Base-by-base conservation (phyloP, 2,329 filamentous ascomycete genomes). In the Kalmusia sp. region DNA sequence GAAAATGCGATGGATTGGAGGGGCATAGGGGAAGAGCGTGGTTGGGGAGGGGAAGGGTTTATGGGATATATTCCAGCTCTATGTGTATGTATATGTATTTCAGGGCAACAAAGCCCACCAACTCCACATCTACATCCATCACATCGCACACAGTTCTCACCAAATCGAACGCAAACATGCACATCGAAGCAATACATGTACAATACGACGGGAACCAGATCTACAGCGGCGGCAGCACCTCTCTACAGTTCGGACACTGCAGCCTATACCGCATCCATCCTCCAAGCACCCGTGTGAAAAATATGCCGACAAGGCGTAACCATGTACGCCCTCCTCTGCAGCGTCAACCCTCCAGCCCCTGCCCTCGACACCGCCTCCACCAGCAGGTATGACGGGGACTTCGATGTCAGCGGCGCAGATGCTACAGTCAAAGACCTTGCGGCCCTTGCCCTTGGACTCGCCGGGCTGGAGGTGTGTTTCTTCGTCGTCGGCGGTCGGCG, bases 251-350 rank as follows among this genome's bases (percentile, higher is more conserved):
- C 1, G 95, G 95, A 77, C 95, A 99, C 77, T 96, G 92, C 67
- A 99, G 76, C 52, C 93, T 80, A 72, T 96, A 92, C 70, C 91
- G 84, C 90, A 99, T 95, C 95, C 95, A 98, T 33, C 92, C 77
- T 98, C 93, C 62, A 99, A 78, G 74, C 95, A 99, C 27, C 80
- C 51, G 88, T 95, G 71, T 99, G 95, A 72, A 99, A 99, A 43
- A 98, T 92, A 77, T 99, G 95, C 50, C 93, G 82, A 74, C 95
- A 99, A 41, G 95, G 95, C 52, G 95, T 99, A 19, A 98, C 91
- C 95, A 99, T 99, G 76, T 98, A 98, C 63, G 85, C 82, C 44
- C 93, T 84, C 55, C 93, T 82, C 27, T 90, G 90, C 62, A 98
- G 81, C 50, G 96, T 84, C 25, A 87, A 87, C 0, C 62, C 74